Base-by-base conservation (phyloP, 345 rosid genomes). In the Euclidium syriacum region DNA sequence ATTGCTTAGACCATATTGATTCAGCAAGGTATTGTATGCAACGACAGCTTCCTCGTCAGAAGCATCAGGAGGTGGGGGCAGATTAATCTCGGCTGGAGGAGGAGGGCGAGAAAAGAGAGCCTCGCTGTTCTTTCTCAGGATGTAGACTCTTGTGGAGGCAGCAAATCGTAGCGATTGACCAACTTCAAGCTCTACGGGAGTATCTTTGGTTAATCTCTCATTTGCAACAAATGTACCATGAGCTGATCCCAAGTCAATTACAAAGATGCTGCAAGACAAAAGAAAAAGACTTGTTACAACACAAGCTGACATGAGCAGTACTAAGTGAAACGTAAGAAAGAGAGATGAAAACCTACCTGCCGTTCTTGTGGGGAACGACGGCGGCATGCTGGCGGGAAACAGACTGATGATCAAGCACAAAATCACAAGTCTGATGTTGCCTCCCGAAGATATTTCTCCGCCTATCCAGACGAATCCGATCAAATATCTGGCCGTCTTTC, bases 191-290 rank as follows among this genome's bases (percentile, higher is more conserved):
- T 94, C 97, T 50, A 87, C 82, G 30, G 99, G 90, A 22, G 67
- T 72, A 49, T 85, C 96, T 74, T 84, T 85, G 9, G 77, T 11
- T 71, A 94, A 62, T 22, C 99, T 79, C 79, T 94, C 99, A 52
- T 87, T 84, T 4, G 97, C 97, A 48, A 90, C 99, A 61, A 92
- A 90, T 9, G 90, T 90, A 27, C 97, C 97, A 60, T 90, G 97
- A 10, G 92, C 95, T 61, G 97, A 90, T 49, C 97, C 95, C 87
- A 90, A 72, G 73, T 90, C 97, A 67, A 87, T 85, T 18, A 90
- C 97, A 60, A 75, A 90, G 39, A 90, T 65, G 65, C 97, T 91
- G n/a, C n/a, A 73, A 84, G 29, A 89, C 83, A 8, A 20, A 18
- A 46, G 81, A 90, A 5, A 78, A 82, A 62, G 92, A 87, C 43